phyloP scores from a whole-genome alignment of 106 monocot species.

The Iris macrosiphon region DNA sequence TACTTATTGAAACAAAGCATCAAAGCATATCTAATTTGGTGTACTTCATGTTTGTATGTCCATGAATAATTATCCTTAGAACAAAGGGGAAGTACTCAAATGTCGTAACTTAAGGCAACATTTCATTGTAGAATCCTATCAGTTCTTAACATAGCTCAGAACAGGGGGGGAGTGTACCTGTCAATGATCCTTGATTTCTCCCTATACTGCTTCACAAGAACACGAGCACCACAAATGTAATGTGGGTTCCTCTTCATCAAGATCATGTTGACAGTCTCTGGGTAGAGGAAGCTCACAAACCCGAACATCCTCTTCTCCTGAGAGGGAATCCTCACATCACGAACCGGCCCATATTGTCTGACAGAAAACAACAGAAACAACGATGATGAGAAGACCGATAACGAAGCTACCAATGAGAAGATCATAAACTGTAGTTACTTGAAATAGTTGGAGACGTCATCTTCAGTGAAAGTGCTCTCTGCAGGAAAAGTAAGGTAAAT shows the following conservation, averaged over 20 bases:
- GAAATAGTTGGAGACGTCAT: constrained; percentile 76
- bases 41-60: too few relatives aligned
- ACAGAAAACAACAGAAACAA: background rate
- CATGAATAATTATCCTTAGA: background rate
- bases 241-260: constrained; percentile 55
- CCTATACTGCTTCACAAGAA: constrained; percentile 80
- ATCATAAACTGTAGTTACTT: constrained; percentile 31
- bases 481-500: constrained; percentile 91
- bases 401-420: background rate
- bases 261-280: constrained; percentile 57
- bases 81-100: background rate
- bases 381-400: background rate
- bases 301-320: constrained; percentile 89
- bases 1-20: too few relatives aligned
- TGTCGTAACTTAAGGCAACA: too few relatives aligned
- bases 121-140: too few relatives aligned
- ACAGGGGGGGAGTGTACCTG: constrained; percentile 39
- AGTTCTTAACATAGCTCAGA: too few relatives aligned
- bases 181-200: constrained; percentile 56
- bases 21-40: too few relatives aligned
- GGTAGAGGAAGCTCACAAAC: constrained; percentile 71
- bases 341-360: constrained; percentile 76
- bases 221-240: constrained; percentile 53
- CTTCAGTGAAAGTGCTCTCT: constrained; percentile 69
- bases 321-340: constrained; percentile 68